Evolutionary conservation across 75 land plant species (phyloP), one percentile per base, ranked within the genome.

Genomic region (Pseudotsuga menziesii): DNA sequence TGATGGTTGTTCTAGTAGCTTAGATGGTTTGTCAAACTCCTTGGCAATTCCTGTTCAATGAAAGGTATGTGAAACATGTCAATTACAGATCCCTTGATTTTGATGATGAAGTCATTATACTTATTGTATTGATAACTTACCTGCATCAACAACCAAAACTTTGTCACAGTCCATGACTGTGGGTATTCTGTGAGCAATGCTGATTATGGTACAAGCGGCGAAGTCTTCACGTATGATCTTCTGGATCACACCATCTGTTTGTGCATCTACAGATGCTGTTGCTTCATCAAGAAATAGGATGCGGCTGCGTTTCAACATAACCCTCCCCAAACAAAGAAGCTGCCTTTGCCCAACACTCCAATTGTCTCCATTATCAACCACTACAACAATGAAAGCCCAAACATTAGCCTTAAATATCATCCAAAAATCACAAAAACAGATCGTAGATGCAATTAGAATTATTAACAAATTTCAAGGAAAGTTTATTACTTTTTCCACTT

Each of bases 311-410:
- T 93, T 96, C 73, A 96, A 79, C 81, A 96, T 83, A 17, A 93
- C 97, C 52, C 99, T 29, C 11, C 94, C 99, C 39, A 96, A 80
- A 77, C 99, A 96, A 19, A 96, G 85, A 27, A 96, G 88, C 80
- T 96, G 99, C 75, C 92, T 88, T 76, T 96, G 97, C 14, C 99
- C 98, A 84, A 96, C 91, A 58, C 99, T 96, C 99, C 99, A 96
- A 25, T 96, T 96, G 13, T 92, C 97, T 41, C 99, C 99, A 80
- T 82, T 88, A 58, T 93, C 99, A 36, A 81, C 87, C 73, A 96
- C 98, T 91, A 84, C 4, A n/a, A 55, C 61, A 61, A 56, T 6
- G 17, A 44, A 76, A 57, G 16, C 52, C 26, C 58, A 59, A 35
- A 35, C 17, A 20, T 29, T 52, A 75, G 62, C 39, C 25, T 54